Percentiles rank a stretch among this genome's conserved stretches.
These are phyloP conservation scores for Stachybotrys elegans DNA, from an alignment of 2,329 filamentous ascomycete genomes.

Conservation along the genomic window DNA sequence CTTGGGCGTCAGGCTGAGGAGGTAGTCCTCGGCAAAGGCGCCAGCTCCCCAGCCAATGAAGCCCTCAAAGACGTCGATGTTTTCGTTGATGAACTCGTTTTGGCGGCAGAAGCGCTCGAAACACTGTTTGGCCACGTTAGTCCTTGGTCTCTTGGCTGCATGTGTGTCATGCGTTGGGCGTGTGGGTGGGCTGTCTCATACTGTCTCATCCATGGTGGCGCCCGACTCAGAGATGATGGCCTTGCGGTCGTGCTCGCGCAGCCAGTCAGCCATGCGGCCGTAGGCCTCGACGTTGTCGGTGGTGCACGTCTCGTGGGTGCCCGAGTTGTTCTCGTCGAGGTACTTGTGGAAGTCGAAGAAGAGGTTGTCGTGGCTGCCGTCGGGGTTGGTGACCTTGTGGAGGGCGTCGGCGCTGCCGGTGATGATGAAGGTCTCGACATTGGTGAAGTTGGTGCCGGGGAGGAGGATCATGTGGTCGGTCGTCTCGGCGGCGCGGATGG, in stretches of 20 bases:
- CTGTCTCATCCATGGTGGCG: conserved; percentile 35
- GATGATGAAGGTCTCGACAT: conserved; percentile 41
- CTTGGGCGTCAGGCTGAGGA: conserved; percentile 37
- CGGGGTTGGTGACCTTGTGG: conserved; percentile 50
- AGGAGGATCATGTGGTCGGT: conserved; percentile 55
- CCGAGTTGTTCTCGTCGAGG: conserved; percentile 52
- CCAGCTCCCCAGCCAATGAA: conserved; percentile 43
- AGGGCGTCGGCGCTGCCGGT: conserved; percentile 47
- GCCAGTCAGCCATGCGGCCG: conserved; percentile 37
- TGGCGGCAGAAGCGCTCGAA: conserved; percentile 39
- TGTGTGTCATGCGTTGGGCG: too few species aligned
- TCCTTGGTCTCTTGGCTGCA: too few species aligned
- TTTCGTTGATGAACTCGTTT: conserved; percentile 39
- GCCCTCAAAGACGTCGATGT: conserved; percentile 41
- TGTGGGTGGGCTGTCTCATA: conserved; percentile 14
- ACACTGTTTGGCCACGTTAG: conserved; percentile 26
- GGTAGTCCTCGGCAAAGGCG: conserved; percentile 34
- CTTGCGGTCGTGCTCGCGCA: conserved; percentile 40
- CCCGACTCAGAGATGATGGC: conserved; percentile 51
- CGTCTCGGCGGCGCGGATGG: conserved; percentile 62
- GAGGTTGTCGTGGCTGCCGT: conserved; percentile 51
- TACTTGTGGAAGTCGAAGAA: conserved; percentile 58
- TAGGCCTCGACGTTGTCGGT: conserved; percentile 49
- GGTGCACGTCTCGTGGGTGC: conserved; percentile 45
- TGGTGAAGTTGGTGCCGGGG: conserved; percentile 55